phyloP scores from a whole-genome alignment of 192 early-diverging fungal genomes.

The Coemansia sp. region DNA sequence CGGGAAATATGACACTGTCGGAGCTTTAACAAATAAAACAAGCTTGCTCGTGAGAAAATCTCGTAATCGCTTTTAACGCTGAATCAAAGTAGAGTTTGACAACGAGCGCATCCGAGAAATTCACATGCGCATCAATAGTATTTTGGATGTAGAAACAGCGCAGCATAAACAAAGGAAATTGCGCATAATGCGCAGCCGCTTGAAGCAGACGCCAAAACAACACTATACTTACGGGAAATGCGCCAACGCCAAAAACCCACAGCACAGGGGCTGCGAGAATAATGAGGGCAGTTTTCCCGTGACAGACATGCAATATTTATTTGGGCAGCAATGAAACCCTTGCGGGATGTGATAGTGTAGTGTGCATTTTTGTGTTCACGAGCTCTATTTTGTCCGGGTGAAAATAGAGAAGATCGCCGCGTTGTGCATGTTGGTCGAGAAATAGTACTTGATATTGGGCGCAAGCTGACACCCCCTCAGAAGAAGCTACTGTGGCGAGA shows the following conservation, averaged over 20 bases:
- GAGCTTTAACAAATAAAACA: too few relatives aligned
- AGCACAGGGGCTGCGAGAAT: not conserved
- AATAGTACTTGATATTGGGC: constrained; percentile 3
- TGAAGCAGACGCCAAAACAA: not conserved
- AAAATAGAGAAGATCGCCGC: constrained; percentile 6
- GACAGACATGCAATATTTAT: not conserved
- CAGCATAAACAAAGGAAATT: not conserved
- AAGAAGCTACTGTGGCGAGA: not conserved
- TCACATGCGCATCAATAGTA: too few relatives aligned
- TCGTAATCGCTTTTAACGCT: too few relatives aligned
- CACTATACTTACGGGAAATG: constrained; percentile 14
- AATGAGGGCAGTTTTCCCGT: constrained; percentile 4
- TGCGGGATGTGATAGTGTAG: constrained; percentile 11
- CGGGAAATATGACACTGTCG: too few relatives aligned
- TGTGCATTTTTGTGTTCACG: constrained; percentile 4
- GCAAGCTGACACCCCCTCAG: not conserved
- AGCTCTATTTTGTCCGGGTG: not conserved
- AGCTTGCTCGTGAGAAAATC: too few relatives aligned
- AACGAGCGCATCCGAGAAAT: too few relatives aligned
- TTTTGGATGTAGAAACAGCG: too few relatives aligned
- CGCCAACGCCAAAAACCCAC: constrained; percentile 16
- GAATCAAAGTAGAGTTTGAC: too few relatives aligned
- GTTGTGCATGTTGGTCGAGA: not conserved
- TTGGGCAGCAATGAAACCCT: constrained; percentile 9
- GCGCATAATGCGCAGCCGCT: constrained; percentile 1